Percentiles rank a stretch among this genome's conserved stretches.
Conservation (phyloP, 2,329 filamentous ascomycete genomes). For the Dothideomycetes sp. region DNA sequence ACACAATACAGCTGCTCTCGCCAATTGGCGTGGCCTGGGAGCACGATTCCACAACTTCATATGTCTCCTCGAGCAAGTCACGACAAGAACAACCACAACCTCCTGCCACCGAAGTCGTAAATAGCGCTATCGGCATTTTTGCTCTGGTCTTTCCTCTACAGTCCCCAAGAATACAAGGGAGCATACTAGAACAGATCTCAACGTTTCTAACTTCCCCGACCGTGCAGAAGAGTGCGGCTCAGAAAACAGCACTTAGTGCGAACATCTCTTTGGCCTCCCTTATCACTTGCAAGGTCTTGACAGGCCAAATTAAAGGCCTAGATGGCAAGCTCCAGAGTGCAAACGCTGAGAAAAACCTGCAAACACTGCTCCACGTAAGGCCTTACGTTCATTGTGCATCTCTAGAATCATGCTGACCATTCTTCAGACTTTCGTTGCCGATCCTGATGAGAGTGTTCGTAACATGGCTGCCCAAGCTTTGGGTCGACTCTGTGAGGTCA, state of each 20-base stretch:
- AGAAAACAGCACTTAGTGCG: constrained; percentile 82
- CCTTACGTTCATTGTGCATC: not conserved
- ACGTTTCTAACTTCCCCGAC: constrained; percentile 83
- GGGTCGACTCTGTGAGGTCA: constrained; percentile 72
- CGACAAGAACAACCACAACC: constrained; percentile 52
- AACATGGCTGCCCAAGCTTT: constrained; percentile 76
- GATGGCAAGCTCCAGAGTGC: constrained; percentile 64
- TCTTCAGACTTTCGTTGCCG: constrained; percentile 58
- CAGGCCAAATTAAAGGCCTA: constrained; percentile 56
- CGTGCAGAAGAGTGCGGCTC: constrained; percentile 75
- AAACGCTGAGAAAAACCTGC: constrained; percentile 65
- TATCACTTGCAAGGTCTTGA: constrained; percentile 71
- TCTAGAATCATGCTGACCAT: not conserved
- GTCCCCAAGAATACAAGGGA: constrained; percentile 86
- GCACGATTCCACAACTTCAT: constrained; percentile 78
- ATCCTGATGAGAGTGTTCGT: constrained; percentile 78
- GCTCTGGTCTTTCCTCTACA: constrained; percentile 85
- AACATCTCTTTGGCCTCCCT: constrained; percentile 80
- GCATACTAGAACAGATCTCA: constrained; percentile 84
- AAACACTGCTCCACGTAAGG: constrained; percentile 67
- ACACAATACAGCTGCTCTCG: constrained; percentile 30
- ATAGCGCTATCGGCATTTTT: constrained; percentile 87
- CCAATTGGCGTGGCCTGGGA: constrained; percentile 78
- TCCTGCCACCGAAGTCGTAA: constrained; percentile 85
- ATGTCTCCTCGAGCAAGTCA: constrained; percentile 47